These are phyloP conservation scores for Termitomyces sp. DNA, from an alignment of 768 basidiomycete species.

Conservation along the genomic window DNA sequence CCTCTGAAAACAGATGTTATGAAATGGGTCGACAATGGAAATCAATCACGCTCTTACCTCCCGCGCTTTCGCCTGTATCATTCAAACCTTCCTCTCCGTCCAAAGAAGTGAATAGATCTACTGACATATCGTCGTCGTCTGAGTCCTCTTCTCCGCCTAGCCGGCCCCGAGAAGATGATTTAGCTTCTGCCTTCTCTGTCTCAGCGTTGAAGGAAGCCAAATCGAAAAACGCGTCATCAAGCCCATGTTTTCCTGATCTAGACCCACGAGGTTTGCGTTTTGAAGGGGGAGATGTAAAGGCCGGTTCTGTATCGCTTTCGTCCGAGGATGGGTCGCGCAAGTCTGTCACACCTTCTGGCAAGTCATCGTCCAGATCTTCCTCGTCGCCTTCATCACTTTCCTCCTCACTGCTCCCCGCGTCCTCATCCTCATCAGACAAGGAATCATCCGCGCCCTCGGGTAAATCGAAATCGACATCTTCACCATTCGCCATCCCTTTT, in stretches of 20 bases:
- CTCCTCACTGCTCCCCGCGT: conserved; percentile 18
- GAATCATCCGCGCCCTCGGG: conserved; percentile 23
- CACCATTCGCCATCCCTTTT: conserved; percentile 25
- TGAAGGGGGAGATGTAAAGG: conserved; percentile 18
- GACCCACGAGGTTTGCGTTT: conserved; percentile 14
- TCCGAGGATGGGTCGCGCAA: conserved; percentile 35
- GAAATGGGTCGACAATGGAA: background rate
- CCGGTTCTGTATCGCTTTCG: conserved; percentile 26
- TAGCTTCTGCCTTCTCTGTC: conserved; percentile 73
- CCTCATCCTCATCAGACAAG: conserved; percentile 9
- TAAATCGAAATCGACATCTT: conserved; percentile 27
- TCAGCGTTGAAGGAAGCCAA: conserved; percentile 84
- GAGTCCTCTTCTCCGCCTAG: conserved; percentile 44
- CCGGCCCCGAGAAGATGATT: conserved; percentile 51
- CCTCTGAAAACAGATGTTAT: conserved; percentile 33
- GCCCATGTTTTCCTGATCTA: conserved; percentile 23
- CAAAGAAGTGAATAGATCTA: conserved; percentile 68
- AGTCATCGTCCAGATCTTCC: conserved; percentile 12
- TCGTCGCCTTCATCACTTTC: conserved; percentile 21
- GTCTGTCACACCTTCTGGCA: conserved; percentile 18
- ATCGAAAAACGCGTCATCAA: conserved; percentile 91
- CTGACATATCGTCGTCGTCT: conserved; percentile 39
- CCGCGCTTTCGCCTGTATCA: conserved; percentile 34
- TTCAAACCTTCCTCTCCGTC: conserved; percentile 42
- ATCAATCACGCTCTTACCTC: conserved; percentile 28